phyloP scores from a whole-genome alignment of 2,329 filamentous ascomycete genomes.

The Calonectria pauciramosa region DNA sequence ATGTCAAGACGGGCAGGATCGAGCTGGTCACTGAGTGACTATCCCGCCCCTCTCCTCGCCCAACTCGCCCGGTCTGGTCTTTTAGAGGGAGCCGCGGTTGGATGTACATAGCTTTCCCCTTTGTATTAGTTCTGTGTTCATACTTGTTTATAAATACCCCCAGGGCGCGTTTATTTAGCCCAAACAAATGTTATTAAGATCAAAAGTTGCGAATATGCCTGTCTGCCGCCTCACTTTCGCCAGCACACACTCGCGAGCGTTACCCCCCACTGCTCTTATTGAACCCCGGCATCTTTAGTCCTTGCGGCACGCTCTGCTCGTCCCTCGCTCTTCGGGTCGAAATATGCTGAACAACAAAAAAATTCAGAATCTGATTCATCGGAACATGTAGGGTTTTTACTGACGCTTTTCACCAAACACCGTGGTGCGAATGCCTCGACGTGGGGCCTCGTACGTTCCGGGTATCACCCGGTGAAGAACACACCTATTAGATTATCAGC shows the following conservation, averaged over 20 bases:
- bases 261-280: neutral
- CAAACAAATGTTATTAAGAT: neutral
- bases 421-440: slow-evolving; percentile 27
- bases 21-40: slow-evolving; percentile 42
- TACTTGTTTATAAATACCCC: slow-evolving; percentile 11
- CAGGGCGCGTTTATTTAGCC: neutral
- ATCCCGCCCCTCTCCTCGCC: neutral
- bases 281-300: neutral
- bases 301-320: slow-evolving; percentile 23
- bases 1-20: slow-evolving; percentile 78
- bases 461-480: slow-evolving; percentile 33
- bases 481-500: neutral
- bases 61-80: neutral
- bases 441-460: slow-evolving; percentile 29
- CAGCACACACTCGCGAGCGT: neutral
- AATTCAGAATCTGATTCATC: neutral
- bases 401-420: slow-evolving; percentile 32
- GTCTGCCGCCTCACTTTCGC: too few relatives aligned
- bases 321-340: slow-evolving; percentile 28
- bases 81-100: neutral
- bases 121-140: neutral
- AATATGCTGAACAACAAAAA: neutral
- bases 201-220: neutral
- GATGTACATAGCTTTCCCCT: slow-evolving; percentile 17
- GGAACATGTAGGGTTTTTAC: neutral